A percentile compares a stretch with the other conserved stretches of the same genome.
Conservation (phyloP, 768 basidiomycete species). For the Amanita subjunquillea region DNA sequence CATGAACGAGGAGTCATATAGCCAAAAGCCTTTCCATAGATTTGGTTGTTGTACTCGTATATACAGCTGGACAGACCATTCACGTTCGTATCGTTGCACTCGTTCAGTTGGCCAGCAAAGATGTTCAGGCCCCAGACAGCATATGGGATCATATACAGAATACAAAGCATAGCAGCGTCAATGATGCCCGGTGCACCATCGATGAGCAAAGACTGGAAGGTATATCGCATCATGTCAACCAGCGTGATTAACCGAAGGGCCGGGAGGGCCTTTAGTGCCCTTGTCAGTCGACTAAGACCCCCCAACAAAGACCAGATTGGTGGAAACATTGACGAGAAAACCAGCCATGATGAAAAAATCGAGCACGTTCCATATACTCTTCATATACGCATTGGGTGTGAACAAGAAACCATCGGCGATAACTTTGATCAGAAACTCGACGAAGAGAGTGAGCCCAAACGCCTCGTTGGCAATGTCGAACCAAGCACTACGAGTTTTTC, state of each 20-base stretch:
- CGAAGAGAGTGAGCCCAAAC: constrained; percentile 60
- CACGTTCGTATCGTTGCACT: constrained; percentile 64
- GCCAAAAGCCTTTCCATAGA: constrained; percentile 50
- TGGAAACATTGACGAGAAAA: constrained; percentile 63
- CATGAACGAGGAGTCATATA: constrained; percentile 82
- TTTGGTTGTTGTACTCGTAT: constrained; percentile 60
- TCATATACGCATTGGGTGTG: constrained; percentile 85
- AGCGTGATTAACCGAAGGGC: constrained; percentile 87
- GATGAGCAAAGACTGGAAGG: constrained; percentile 81
- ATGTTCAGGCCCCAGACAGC: constrained; percentile 93
- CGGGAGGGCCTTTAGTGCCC: constrained; percentile 80
- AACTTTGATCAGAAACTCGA: constrained; percentile 85
- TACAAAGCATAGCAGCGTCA: constrained; percentile 82
- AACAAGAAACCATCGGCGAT: constrained; percentile 89
- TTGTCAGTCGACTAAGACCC: constrained; percentile 71
- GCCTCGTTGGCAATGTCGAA: constrained; percentile 73
- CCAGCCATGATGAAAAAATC: constrained; percentile 82
- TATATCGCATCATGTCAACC: constrained; percentile 75
- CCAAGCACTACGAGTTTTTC: constrained; percentile 64
- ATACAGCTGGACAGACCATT: constrained; percentile 55
- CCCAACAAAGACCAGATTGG: constrained; percentile 63
- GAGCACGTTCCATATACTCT: constrained; percentile 85
- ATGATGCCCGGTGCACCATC: constrained; percentile 78
- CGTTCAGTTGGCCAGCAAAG: constrained; percentile 76
- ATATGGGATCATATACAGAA: constrained; percentile 87